Base-by-base conservation (phyloP, 2,329 filamentous ascomycete genomes). In the Fusarium sp. region DNA sequence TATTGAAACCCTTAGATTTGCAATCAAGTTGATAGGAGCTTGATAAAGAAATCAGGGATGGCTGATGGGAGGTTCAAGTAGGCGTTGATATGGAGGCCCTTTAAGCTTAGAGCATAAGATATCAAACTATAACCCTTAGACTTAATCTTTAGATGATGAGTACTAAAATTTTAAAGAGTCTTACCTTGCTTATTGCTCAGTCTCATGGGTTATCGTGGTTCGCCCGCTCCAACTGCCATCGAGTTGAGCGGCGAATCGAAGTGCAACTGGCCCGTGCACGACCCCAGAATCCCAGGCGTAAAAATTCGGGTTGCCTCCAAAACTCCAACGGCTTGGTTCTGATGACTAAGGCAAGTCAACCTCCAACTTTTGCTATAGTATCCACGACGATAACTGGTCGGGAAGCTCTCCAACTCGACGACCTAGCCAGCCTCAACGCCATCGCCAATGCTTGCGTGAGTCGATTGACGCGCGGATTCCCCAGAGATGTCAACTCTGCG, bases 401-500 rank as follows among this genome's bases (percentile, higher is more conserved):
- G 16, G 62, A 42, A 70, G 38, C 52, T 63, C 58, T 20, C 65
- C n/a, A 33, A 40, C 20, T 33, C 22, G 67, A 62, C 57, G 45
- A 14, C 47, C 27, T 31, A 40, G 27, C 22, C 45, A 50, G 7
- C 45, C 45, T 52, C 47, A 20, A 7, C 67, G 61, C 42, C 40
- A 66, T 70, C 65, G 54, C 74, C 68, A 73, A 68, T 66, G 71
- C 63, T 68, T 70, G 69, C 66, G 66, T 73, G 50, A 70, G 42
- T 60, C 63, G 40, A 63, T 54, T 61, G 50, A 70, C 35, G 61
- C 50, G 67, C 62, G 54, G 45, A 68, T 42, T 63, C 38, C 54
- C 54, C 31, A 74, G 83, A 79, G 71, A 90, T 89, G 86, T 82
- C 83, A 69, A 79, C 82, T 73, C 77, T 86, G 77, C 83, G 81